Conservation (phyloP, 2,329 filamentous ascomycete species). For the Neofusicoccum kwambonambiense region DNA sequence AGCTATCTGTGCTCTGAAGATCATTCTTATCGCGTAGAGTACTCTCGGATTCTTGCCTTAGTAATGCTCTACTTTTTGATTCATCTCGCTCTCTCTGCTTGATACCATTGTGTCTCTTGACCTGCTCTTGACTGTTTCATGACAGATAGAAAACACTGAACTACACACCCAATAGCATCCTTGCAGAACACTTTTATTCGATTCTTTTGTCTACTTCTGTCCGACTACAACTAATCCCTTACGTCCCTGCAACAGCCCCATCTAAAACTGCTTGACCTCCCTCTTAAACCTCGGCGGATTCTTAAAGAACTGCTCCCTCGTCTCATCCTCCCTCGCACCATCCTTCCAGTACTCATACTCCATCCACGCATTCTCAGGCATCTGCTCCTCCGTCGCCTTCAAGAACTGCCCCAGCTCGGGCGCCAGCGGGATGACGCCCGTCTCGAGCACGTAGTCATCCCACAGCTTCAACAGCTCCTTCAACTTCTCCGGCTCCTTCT, state of each 20-base stretch:
- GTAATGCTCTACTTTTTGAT: too few species aligned
- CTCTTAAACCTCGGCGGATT: slow-evolving; percentile 31
- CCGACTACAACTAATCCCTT: too few species aligned
- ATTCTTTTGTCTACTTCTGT: too few species aligned
- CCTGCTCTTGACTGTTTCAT: too few species aligned
- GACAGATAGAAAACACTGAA: too few species aligned
- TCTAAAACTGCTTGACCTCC: slow-evolving; percentile 21
- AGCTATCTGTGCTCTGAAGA: too few species aligned
- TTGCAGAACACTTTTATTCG: too few species aligned
- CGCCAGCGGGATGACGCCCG: slow-evolving; percentile 59
- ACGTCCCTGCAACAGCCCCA: background rate
- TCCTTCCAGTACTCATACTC: slow-evolving; percentile 65
- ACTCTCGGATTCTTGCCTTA: too few species aligned
- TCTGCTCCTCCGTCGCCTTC: slow-evolving; percentile 62
- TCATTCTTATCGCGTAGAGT: too few species aligned
- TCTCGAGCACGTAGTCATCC: slow-evolving; percentile 60
- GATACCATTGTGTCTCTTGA: too few species aligned
- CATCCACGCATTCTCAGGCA: slow-evolving; percentile 65
- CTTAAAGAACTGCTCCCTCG: slow-evolving; percentile 30
- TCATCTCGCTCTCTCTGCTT: too few species aligned
- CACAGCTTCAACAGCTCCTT: slow-evolving; percentile 53
- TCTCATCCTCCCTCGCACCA: slow-evolving; percentile 45
- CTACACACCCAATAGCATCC: too few species aligned
- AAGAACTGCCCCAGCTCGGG: slow-evolving; percentile 60
- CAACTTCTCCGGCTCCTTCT: slow-evolving; percentile 43